These are phyloP conservation scores for Quercus alba DNA, from an alignment of 306 rosid species.

Conservation along the genomic window DNA sequence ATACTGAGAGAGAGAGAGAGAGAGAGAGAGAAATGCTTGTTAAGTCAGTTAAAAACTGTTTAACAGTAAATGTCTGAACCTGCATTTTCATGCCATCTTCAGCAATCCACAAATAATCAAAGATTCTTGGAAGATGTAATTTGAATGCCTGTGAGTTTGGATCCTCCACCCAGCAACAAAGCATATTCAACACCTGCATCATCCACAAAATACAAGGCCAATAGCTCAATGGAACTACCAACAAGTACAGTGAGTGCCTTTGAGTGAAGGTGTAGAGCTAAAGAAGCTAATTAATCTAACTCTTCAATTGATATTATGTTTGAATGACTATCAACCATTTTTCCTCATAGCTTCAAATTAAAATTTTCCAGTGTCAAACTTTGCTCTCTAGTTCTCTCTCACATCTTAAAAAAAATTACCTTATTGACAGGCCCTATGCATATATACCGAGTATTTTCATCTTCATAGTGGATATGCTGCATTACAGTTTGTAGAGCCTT, in stretches of 20 bases:
- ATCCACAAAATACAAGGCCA: constrained; percentile 1
- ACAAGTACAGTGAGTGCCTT: background rate
- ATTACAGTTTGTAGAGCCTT: constrained; percentile 50
- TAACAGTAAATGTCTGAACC: constrained; percentile 27
- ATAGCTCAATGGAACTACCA: background rate
- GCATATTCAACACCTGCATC: constrained; percentile 76
- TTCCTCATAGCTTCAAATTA: background rate
- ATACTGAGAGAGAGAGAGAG: background rate
- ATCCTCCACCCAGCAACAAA: constrained; percentile 90
- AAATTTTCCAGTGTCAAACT: background rate
- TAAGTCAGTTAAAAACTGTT: background rate
- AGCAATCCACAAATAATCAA: constrained; percentile 86
- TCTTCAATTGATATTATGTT: background rate
- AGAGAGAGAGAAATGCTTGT: background rate
- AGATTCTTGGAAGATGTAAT: constrained; percentile 77
- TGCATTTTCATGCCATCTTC: constrained; percentile 99
- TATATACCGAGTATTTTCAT: constrained; percentile 86
- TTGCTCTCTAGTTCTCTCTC: background rate
- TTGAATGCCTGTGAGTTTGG: constrained; percentile 86
- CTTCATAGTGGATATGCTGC: constrained; percentile 87
- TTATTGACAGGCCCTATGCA: constrained; percentile 94
- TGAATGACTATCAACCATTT: background rate
- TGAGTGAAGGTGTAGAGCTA: background rate
- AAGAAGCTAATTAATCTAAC: background rate
- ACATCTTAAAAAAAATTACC: constrained; percentile 31